phyloP scores from a whole-genome alignment of 2,329 filamentous ascomycete genomes.

The Alternaria sp. region DNA sequence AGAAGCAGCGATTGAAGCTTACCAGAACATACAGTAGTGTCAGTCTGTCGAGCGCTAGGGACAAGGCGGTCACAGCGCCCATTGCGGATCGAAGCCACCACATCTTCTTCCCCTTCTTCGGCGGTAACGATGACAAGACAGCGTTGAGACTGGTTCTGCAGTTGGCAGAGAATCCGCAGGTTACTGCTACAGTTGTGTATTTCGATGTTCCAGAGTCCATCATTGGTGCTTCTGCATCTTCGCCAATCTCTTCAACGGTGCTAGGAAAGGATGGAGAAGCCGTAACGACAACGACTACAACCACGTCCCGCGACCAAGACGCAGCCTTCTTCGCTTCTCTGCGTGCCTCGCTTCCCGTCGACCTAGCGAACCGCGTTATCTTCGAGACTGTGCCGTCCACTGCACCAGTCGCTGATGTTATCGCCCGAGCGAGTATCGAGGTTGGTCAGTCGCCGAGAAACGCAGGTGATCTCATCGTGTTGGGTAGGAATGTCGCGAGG shows the following conservation, averaged over 20 bases:
- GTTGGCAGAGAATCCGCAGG: conserved; percentile 78
- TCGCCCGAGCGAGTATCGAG: conserved; percentile 66
- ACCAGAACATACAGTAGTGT: conserved; percentile 43
- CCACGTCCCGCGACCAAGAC: conserved; percentile 54
- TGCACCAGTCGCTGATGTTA: conserved; percentile 54
- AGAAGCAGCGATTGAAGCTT: conserved; percentile 23
- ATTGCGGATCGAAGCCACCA: conserved; percentile 77
- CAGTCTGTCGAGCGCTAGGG: conserved; percentile 64
- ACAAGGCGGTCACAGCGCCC: conserved; percentile 64
- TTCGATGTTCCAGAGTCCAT: conserved; percentile 53
- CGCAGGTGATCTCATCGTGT: conserved; percentile 74
- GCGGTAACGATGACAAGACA: conserved; percentile 80
- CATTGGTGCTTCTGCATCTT: conserved; percentile 19
- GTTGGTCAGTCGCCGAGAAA: conserved; percentile 70
- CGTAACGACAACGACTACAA: conserved; percentile 14
- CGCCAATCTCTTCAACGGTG: conserved; percentile 12
- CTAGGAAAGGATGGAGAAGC: conserved; percentile 30
- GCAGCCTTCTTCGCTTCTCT: conserved; percentile 66
- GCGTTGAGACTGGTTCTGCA: conserved; percentile 85
- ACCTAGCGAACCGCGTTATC: conserved; percentile 64
- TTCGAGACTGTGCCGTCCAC: conserved; percentile 60
- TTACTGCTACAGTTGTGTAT: conserved; percentile 79
- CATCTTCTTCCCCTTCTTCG: conserved; percentile 87
- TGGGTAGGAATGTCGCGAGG: conserved; percentile 62
- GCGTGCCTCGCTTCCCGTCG: conserved; percentile 63